Evolutionary conservation across 305 asterid genomes (phyloP), one percentile per base, ranked within the genome.

Genomic region (Andrographis paniculata): DNA sequence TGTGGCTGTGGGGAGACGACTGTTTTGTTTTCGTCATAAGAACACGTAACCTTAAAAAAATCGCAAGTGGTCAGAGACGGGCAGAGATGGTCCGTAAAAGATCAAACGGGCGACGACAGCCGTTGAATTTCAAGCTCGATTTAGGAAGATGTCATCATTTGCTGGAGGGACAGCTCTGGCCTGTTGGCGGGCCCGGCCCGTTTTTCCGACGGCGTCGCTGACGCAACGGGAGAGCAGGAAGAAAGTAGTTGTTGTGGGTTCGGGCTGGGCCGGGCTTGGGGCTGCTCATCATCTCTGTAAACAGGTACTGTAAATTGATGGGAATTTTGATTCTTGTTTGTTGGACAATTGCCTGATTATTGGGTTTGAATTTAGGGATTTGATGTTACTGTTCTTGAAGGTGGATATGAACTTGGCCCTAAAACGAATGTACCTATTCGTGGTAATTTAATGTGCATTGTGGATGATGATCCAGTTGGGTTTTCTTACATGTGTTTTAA

Each of bases 261-360:
- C 83, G 23, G 86, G 83, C 50, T 74, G 80, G 83, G 82, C 85
- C 42, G 85, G 91, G 40, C 70, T 80, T 0, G 85, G 75, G 10
- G 80, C 80, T 47, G 82, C 85, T 39, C 79, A 76, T 39, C 83
- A 80, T 63, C 83, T 80, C 21, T 74, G 77, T 59, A 69, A 77
- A 36, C 86, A 77, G 76, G 91, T 75, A 4, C 20, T 20, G 19
- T 17, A 17, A 43, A 13, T 6, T n/a, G n/a, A n/a, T n/a, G n/a
- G n/a, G n/a, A n/a, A n/a, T n/a, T n/a, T n/a, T n/a, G n/a, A n/a
- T n/a, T n/a, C n/a, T n/a, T n/a, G n/a, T n/a, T n/a, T n/a, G n/a
- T n/a, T n/a, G n/a, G n/a, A n/a, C n/a, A n/a, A n/a, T 10, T 20
- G 17, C 9, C 11, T 20, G 28, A 56, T 20, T 40, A 14, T n/a